These are phyloP conservation scores for Cryptosporidium tyzzeri DNA, from an alignment of 169 alveolate species.

Conservation along the genomic window DNA sequence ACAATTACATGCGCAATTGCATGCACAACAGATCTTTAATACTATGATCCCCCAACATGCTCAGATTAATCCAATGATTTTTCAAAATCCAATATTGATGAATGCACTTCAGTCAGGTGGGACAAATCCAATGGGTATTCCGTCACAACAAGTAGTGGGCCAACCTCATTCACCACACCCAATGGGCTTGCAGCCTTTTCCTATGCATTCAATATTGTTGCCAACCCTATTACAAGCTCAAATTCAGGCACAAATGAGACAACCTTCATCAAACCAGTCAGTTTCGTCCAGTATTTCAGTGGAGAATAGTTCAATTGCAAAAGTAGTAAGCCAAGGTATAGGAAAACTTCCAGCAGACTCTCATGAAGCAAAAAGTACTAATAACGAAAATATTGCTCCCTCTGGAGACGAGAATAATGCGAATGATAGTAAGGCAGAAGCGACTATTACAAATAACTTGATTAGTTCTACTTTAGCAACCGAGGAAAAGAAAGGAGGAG, in stretches of 20 bases:
- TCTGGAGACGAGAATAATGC: background rate
- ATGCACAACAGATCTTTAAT: constrained; percentile 52
- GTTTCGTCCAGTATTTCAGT: background rate
- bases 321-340: background rate
- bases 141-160: background rate
- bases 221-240: constrained; percentile 63
- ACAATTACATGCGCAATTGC: background rate
- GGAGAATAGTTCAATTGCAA: background rate
- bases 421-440: background rate
- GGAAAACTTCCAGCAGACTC: background rate
- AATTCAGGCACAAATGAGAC: constrained; percentile 41
- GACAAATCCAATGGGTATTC: constrained; percentile 38
- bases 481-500: background rate
- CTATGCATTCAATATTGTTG: constrained; percentile 32
- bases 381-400: background rate
- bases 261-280: background rate
- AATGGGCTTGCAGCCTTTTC: constrained; percentile 54
- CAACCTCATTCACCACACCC: constrained; percentile 28
- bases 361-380: background rate
- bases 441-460: background rate
- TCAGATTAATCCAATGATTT: constrained; percentile 41
- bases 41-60: constrained; percentile 20
- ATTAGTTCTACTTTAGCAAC: background rate
- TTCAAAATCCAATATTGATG: constrained; percentile 48
- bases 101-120: constrained; percentile 28